Conservation (phyloP, 495 filamentous ascomycete species). For the Hyaloscypha finlandica region DNA sequence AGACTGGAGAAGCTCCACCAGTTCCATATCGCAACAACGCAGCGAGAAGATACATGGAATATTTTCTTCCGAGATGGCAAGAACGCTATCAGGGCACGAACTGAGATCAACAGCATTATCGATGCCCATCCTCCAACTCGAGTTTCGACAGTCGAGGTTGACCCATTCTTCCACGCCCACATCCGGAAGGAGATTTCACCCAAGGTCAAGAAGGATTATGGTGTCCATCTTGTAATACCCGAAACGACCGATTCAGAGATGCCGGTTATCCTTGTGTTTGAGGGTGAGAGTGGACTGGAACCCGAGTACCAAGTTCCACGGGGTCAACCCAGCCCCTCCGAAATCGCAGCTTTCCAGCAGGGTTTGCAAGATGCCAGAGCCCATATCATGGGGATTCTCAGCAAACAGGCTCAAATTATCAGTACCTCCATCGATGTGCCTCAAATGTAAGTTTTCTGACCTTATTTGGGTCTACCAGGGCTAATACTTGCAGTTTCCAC, state of each 20-base stretch:
- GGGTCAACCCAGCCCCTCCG: conserved; percentile 51
- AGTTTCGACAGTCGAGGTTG: conserved; percentile 67
- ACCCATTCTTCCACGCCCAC: conserved; percentile 85
- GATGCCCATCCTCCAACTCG: conserved; percentile 78
- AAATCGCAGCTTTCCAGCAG: conserved; percentile 66
- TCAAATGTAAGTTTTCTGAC: conserved; percentile 52
- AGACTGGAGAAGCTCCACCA: conserved; percentile 75
- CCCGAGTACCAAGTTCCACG: conserved; percentile 68
- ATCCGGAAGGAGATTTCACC: conserved; percentile 63
- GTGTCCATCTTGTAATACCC: conserved; percentile 78
- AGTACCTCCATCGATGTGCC: conserved; percentile 68
- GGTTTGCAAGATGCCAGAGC: conserved; percentile 71
- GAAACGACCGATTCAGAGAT: conserved; percentile 52
- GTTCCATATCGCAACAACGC: conserved; percentile 76
- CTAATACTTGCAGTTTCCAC: conserved; percentile 46
- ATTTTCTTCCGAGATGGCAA: conserved; percentile 82
- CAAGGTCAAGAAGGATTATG: conserved; percentile 68
- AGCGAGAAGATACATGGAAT: conserved; percentile 67
- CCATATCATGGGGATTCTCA: conserved; percentile 69
- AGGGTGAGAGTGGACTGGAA: conserved; percentile 60
- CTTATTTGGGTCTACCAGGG: conserved; percentile 17
- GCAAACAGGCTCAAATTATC: conserved; percentile 68
- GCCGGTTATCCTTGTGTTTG: conserved; percentile 83
- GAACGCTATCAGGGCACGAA: conserved; percentile 76
- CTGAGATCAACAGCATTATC: conserved; percentile 78